phyloP scores from a whole-genome alignment of 2,329 filamentous ascomycete species.

The Colletotrichum paranaense region DNA sequence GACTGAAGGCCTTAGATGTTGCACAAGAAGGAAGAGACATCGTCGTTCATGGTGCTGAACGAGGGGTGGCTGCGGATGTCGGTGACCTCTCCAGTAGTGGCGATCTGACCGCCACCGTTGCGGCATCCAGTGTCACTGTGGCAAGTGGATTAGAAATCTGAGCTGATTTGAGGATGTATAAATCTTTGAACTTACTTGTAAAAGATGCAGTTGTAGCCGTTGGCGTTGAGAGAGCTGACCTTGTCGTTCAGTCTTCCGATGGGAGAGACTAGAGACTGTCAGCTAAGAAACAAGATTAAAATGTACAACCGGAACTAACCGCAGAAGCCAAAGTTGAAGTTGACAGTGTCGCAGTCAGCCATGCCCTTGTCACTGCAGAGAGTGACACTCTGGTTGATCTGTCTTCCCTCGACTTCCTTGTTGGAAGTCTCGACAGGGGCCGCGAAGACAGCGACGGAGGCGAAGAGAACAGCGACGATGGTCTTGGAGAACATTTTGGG shows the following conservation, averaged over 20 bases:
- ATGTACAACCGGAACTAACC: background rate
- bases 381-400: conserved; percentile 19
- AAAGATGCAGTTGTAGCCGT: conserved; percentile 29
- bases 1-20: background rate
- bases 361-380: conserved; percentile 24
- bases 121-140: conserved; percentile 24
- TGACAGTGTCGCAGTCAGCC: conserved; percentile 22
- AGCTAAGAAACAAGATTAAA: too few relatives aligned
- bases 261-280: background rate
- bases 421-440: conserved; percentile 12
- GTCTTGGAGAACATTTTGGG: conserved; percentile 28
- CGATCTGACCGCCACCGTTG: conserved; percentile 20
- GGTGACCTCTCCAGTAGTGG: conserved; percentile 12
- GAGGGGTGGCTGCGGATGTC: conserved; percentile 19
- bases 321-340: conserved; percentile 30
- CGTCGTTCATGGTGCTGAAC: conserved; percentile 30
- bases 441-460: conserved; percentile 16
- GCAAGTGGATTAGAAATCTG: background rate
- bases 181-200: conserved; percentile 12
- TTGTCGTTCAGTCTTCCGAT: conserved; percentile 26
- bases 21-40: conserved; percentile 30
- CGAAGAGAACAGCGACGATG: conserved; percentile 23
- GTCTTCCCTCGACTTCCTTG: conserved; percentile 6
- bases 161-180: background rate
- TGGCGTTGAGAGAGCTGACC: conserved; percentile 26